Evolutionary conservation across 2,329 filamentous ascomycete genomes (phyloP).

Genomic region (Cercospora sesami): DNA sequence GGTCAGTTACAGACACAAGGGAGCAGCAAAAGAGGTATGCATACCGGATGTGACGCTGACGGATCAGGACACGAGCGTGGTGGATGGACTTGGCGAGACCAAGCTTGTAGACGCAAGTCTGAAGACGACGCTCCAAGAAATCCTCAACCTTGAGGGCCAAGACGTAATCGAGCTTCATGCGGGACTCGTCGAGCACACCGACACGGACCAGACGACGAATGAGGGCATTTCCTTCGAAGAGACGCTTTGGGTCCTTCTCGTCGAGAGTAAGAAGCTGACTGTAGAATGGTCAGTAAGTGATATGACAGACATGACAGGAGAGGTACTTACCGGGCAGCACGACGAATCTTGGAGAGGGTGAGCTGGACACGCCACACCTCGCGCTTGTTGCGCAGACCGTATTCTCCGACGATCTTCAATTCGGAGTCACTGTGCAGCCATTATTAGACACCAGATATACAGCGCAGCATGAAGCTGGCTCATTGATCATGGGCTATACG

Average conservation of each 20-base stretch:
- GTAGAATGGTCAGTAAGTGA: constrained; percentile 30
- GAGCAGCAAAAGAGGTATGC: constrained; percentile 24
- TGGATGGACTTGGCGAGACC: constrained; percentile 99
- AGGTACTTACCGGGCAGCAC: constrained; percentile 91
- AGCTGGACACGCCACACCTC: constrained; percentile 99
- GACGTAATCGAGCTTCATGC: constrained; percentile 99
- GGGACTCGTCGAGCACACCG: constrained; percentile 99
- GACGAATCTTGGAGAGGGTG: constrained; percentile 99
- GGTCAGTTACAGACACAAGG: constrained; percentile 29
- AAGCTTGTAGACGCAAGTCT: constrained; percentile 99
- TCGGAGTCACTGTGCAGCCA: constrained; percentile 83
- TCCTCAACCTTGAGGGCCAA: constrained; percentile 98
- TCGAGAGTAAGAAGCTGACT: constrained; percentile 99
- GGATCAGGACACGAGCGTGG: constrained; percentile 99
- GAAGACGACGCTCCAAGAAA: constrained; percentile 99
- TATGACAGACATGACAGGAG: constrained; percentile 18
- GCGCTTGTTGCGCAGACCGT: constrained; percentile 99
- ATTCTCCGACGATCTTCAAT: constrained; percentile 99
- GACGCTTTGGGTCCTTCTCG: constrained; percentile 99
- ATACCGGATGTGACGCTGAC: constrained; percentile 94
- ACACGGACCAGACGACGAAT: constrained; percentile 99
- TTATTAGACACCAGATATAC: constrained; percentile 84
- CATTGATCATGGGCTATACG: constrained; percentile 88
- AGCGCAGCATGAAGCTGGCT: constrained; percentile 93
- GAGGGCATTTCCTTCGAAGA: constrained; percentile 99